Evolutionary conservation across 2,329 filamentous ascomycete species (phyloP), one percentile per base, ranked within the genome.

Genomic region (Pseudonectria foliicola): DNA sequence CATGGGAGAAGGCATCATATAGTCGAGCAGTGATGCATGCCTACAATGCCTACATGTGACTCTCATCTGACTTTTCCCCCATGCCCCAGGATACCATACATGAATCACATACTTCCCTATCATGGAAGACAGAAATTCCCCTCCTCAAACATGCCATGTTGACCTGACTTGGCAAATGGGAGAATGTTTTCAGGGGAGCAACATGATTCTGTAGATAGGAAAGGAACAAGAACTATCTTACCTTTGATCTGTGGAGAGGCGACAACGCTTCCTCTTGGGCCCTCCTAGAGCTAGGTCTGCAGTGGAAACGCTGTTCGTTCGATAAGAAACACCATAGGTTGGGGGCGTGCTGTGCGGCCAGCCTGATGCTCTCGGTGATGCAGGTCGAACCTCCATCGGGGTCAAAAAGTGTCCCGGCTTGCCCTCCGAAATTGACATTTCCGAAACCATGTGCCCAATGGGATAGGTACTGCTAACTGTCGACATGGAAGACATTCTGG

Each of bases 401-500:
- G 48, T 50, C 24, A 50, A 45, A 29, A 48, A 38, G 26, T 52
- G 47, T 10, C 53, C 55, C 27, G 59, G 42, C 37, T 56, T 63
- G 13, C 57, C 52, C 33, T 68, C 64, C 13, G 61, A 46, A 4
- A 54, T 48, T 5, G 60, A 57, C 26, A 63, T 53, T 29, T 70
- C 64, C 14, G 57, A 52, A 13, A 59, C 42, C 6, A 59, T 51
- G 8, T 56, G 46, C 11, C 51, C 53, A 27, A 61, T 48, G 10
- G 56, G 50, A 37, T 62, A 59, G 7, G 59, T 52, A 8, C 65
- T 64, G 33, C 66, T 65, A 14, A 70, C 59, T 0, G 70, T 75
- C 2, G 73, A 75, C 28, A 68, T 59, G 1, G 72, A 76, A 2
- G 73, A 75, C 32, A 73, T 62, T 25, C 71, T 62, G 3, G 73